These are phyloP conservation scores for Euphorbia lathyris DNA, from an alignment of 345 rosid genomes.

Conservation along the genomic window DNA sequence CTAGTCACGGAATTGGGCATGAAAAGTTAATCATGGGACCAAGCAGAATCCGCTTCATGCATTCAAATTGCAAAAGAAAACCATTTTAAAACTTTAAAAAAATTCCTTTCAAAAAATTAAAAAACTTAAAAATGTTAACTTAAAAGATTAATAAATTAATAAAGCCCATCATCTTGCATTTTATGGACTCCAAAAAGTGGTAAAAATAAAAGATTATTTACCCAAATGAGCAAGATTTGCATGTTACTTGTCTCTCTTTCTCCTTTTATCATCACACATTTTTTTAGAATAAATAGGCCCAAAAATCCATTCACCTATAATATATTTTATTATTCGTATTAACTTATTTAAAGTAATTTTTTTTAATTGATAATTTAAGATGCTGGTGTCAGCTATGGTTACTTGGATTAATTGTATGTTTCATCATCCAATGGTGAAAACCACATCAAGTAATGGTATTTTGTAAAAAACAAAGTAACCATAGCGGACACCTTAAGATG, in stretches of 20 bases:
- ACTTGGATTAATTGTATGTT: too few species aligned
- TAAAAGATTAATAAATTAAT: neutral
- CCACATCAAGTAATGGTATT: too few species aligned
- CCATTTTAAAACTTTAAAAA: neutral
- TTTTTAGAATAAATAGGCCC: too few species aligned
- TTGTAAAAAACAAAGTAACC: too few species aligned
- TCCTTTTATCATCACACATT: constrained; percentile 10
- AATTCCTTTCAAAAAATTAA: neutral
- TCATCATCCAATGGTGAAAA: too few species aligned
- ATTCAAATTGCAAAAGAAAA: constrained; percentile 10
- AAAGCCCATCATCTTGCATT: constrained; percentile 9
- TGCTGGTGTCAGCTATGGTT: too few species aligned
- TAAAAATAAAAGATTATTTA: constrained; percentile 9
- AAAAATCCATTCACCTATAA: too few species aligned
- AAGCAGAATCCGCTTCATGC: constrained; percentile 15
- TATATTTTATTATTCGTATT: too few species aligned
- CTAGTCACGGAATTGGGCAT: constrained; percentile 16
- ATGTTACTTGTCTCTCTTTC: constrained; percentile 26
- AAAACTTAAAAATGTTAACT: too few species aligned
- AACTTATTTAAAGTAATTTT: too few species aligned
- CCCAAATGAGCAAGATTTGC: constrained; percentile 22
- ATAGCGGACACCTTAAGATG: too few species aligned
- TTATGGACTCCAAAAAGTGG: constrained; percentile 14
- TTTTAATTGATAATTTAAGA: too few species aligned
- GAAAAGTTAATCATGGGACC: constrained; percentile 17